Conservation (phyloP, 192 early-diverging fungal genomes). For the Coemansia sp. region DNA sequence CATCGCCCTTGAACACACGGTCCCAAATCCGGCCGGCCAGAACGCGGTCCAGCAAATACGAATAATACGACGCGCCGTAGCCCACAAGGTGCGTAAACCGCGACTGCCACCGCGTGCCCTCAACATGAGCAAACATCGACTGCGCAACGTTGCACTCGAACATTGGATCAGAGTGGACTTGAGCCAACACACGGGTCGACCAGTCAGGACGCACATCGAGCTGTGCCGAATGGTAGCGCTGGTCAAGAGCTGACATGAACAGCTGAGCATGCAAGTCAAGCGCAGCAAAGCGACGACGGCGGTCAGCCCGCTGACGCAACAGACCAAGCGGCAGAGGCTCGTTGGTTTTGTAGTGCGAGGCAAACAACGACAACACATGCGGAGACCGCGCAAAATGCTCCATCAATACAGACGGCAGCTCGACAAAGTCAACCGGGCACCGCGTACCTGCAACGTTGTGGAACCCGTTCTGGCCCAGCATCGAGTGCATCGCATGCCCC, state of each 20-base stretch:
- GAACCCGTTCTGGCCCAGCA: conserved; percentile 91
- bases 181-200: conserved; percentile 57
- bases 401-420: conserved; percentile 95
- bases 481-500: conserved; percentile 98
- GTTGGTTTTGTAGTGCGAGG: conserved; percentile 71
- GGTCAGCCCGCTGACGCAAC: conserved; percentile 56
- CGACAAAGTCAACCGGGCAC: conserved; percentile 94
- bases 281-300: conserved; percentile 60
- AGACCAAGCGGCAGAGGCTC: conserved; percentile 60
- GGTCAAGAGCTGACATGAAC: conserved; percentile 89
- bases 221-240: conserved; percentile 74
- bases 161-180: conserved; percentile 59
- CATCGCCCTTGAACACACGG: conserved; percentile 60
- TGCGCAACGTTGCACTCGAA: conserved; percentile 38
- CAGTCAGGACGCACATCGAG: conserved; percentile 33
- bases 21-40: conserved; percentile 79
- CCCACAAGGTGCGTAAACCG: conserved; percentile 90
- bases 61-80: conserved; percentile 93
- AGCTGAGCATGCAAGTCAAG: conserved; percentile 87
- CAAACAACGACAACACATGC: conserved; percentile 71
- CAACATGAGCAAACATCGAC: conserved; percentile 69
- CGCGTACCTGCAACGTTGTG: conserved; percentile 97
- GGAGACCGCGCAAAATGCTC: conserved; percentile 84
- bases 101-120: conserved; percentile 81
- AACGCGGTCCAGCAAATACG: conserved; percentile 87